Evolutionary conservation across 2,329 filamentous ascomycete genomes (phyloP), one percentile per base, ranked within the genome.

Genomic region (Endocalyx cinctus): DNA sequence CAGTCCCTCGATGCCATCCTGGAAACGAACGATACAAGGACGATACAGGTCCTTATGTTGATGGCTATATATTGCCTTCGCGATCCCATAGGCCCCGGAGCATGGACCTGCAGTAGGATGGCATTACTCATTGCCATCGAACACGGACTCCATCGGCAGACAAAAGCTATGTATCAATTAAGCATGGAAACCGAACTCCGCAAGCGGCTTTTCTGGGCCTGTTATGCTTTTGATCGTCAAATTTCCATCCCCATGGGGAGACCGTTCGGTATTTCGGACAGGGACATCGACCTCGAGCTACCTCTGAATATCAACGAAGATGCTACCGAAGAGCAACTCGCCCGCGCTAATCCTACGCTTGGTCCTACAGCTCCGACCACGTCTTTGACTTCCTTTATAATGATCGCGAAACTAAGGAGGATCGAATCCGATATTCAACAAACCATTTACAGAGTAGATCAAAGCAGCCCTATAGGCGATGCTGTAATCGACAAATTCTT

Each of bases 151-250:
- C 57, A 60, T 31, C 37, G 54, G 4, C 42, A 47, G 27, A 38
- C 41, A 2, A 34, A 29, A 0, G 22, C 14, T 3, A 27, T 22
- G 3, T 12, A 17, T 3, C 29, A 31, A 0, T 17, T 33, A 6
- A 34, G 39, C 3, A 34, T 41, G 10, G 27, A 32, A 2, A 29
- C 35, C 3, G 47, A 52, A 7, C 16, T 50, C 1, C 51, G 58
- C 33, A 52, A 58, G 10, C 39, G 56, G 5, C 48, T 52, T 1
- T 62, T 61, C 34, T 61, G 59, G 59, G 48, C 49, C 4, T 52
- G 48, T 25, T 61, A 62, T 32, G 52, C 45, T n/a, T 42, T 61
- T 5, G 58, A 62, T 26, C 45, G 58, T 5, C 45, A 52, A 28
- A 56, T 57, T 1, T 59, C 51, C 10, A 52, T 58, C 2, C 45